Evolutionary conservation across 192 early-diverging fungal species (phyloP).

Genomic region (Backusella sp.): DNA sequence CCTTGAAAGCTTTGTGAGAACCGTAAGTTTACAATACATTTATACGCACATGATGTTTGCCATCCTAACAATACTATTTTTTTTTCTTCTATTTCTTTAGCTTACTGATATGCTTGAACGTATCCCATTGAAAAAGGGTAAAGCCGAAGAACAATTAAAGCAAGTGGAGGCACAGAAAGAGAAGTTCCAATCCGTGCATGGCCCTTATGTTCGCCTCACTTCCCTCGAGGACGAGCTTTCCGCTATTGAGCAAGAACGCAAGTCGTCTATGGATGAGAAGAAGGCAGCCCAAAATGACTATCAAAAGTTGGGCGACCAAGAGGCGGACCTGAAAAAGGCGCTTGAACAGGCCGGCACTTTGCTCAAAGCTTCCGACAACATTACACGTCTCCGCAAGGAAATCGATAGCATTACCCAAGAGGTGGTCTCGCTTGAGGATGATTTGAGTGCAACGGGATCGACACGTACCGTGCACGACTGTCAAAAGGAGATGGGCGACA

Average conservation of each 20-base stretch:
- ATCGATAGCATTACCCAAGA: conserved; percentile 40
- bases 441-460: conserved; percentile 55
- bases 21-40: conserved; percentile 16
- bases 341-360: background rate
- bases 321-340: background rate
- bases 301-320: background rate
- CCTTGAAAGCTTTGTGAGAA: conserved; percentile 34
- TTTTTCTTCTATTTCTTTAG: background rate
- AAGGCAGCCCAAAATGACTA: background rate
- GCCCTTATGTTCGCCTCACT: background rate
- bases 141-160: background rate
- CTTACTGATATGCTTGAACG: background rate
- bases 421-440: conserved; percentile 44
- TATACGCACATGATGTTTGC: background rate
- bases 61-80: background rate
- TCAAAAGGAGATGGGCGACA: conserved; percentile 53
- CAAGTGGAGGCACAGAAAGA: background rate
- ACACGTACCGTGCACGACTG: conserved; percentile 67
- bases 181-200: background rate
- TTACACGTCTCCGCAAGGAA: conserved; percentile 40
- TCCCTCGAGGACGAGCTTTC: background rate
- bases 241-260: background rate
- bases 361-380: conserved; percentile 31
- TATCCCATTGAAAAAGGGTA: background rate
- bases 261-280: background rate